A percentile compares a stretch with the other conserved stretches of the same genome.
phyloP scores from a whole-genome alignment of 768 basidiomycete genomes.

The Russula dissimulans region DNA sequence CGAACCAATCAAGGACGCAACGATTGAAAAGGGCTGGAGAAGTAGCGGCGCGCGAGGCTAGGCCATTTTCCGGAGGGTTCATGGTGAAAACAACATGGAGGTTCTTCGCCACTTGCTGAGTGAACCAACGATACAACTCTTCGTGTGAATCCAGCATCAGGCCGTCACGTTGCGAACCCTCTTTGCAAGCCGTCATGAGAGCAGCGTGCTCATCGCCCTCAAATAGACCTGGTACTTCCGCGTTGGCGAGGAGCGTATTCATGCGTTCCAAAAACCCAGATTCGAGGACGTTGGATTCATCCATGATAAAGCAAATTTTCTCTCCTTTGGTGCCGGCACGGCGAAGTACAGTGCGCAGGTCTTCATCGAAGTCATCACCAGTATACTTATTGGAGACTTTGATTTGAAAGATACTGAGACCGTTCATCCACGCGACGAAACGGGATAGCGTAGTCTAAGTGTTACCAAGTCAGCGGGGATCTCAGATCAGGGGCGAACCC shows the following conservation, averaged over 20 bases:
- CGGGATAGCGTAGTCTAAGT: conserved; percentile 88
- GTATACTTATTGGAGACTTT: conserved; percentile 99
- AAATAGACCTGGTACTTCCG: conserved; percentile 99
- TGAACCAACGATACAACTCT: conserved; percentile 98
- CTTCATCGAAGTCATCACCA: conserved; percentile 97
- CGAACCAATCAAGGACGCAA: conserved; percentile 99
- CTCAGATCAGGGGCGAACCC: conserved; percentile 6
- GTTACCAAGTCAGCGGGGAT: conserved; percentile 15
- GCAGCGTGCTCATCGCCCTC: conserved; percentile 99
- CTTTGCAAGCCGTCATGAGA: conserved; percentile 98
- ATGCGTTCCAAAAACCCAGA: conserved; percentile 99
- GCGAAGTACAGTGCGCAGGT: conserved; percentile 88
- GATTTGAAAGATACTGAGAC: conserved; percentile 97
- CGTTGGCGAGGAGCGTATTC: conserved; percentile 98
- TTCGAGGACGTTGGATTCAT: conserved; percentile 98
- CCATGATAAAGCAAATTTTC: conserved; percentile 99
- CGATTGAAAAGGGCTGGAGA: conserved; percentile 98
- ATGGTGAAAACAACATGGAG: conserved; percentile 99
- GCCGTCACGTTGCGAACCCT: conserved; percentile 97
- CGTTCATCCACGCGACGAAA: conserved; percentile 99
- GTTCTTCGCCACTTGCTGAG: conserved; percentile 95
- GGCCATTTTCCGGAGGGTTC: conserved; percentile 95
- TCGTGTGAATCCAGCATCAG: conserved; percentile 97
- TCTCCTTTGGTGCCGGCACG: conserved; percentile 97
- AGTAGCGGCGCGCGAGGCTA: conserved; percentile 92